Evolutionary conservation across 176 grass and related monocot species (phyloP), one percentile per base, ranked within the genome.

Genomic region (Raddia guianensis): DNA sequence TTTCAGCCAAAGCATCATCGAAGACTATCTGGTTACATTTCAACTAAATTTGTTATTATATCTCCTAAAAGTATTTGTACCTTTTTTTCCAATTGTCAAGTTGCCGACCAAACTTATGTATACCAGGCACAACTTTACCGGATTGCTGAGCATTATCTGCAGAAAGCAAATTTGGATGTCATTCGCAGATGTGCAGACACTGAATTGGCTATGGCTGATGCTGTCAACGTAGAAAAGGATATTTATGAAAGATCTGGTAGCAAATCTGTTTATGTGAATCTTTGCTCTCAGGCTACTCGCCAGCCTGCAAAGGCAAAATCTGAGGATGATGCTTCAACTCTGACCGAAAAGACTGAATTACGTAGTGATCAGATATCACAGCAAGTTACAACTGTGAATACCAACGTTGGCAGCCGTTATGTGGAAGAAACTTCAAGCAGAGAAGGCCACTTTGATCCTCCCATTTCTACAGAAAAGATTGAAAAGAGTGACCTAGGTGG

Each of bases 181-280:
- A 91, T 93, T 80, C 74, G 78, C 53, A 82, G 79, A 78, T 91
- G 90, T n/a, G 96, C 96, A 74, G 92, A 87, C 83, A 94, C 88
- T 76, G 96, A 98, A 86, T 92, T 98, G 51, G 96, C 96, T 81
- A 89, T 98, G 57, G 96, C 86, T 76, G 96, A 98, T 91, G 92
- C 92, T 84, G 68, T 98, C 67, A 95, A 98, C 68, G 74, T 98
- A 72, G 96, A 98, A 93, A 88, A 88, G 63, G 90, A 89, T 59
- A 91, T 95, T 78, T 84, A 72, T 3, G 86, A 93, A 59, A 92
- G 82, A 68, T 95, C 96, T 56, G 95, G 73, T 64, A 98, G 88
- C 70, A 98, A 98, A 89, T 85, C 84, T 70, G 82, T 98, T 82
- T 95, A 98, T 84, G 57, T 93, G 32, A 98, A 98, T 84, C 90